phyloP scores from a whole-genome alignment of 257 asterid genomes.

The Solanum etuberosum region DNA sequence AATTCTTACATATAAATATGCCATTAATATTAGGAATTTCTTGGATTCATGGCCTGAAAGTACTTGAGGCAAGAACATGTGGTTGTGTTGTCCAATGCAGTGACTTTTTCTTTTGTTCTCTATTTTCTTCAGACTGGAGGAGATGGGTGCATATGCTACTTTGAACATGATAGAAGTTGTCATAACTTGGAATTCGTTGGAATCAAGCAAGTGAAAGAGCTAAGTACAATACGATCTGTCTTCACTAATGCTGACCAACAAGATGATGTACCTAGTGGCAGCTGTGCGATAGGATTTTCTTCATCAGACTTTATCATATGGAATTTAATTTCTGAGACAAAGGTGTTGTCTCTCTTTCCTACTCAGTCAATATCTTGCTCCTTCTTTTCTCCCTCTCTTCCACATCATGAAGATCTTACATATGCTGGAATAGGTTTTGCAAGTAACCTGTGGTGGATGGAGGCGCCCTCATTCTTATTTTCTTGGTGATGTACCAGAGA shows the following conservation, averaged over 20 bases:
- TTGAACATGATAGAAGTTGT: conserved; percentile 45
- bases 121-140: conserved; percentile 65
- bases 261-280: conserved; percentile 27
- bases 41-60: background rate
- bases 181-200: conserved; percentile 64
- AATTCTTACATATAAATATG: background rate
- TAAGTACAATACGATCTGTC: conserved; percentile 55
- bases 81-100: background rate
- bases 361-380: background rate
- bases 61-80: background rate
- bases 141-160: conserved; percentile 96
- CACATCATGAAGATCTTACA: background rate
- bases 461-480: conserved; percentile 94
- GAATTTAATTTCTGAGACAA: conserved; percentile 60
- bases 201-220: conserved; percentile 81
- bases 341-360: conserved; percentile 40
- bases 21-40: background rate
- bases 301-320: conserved; percentile 76
- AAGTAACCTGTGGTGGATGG: conserved; percentile 95
- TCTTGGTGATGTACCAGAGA: conserved; percentile 70
- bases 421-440: conserved; percentile 40
- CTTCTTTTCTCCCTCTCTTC: background rate
- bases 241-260: conserved; percentile 22
- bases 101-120: background rate
- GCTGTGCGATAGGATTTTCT: conserved; percentile 85